Evolutionary conservation across 768 basidiomycete genomes (phyloP), one percentile per base, ranked within the genome.

Genomic region (Ephemerocybe angulata): DNA sequence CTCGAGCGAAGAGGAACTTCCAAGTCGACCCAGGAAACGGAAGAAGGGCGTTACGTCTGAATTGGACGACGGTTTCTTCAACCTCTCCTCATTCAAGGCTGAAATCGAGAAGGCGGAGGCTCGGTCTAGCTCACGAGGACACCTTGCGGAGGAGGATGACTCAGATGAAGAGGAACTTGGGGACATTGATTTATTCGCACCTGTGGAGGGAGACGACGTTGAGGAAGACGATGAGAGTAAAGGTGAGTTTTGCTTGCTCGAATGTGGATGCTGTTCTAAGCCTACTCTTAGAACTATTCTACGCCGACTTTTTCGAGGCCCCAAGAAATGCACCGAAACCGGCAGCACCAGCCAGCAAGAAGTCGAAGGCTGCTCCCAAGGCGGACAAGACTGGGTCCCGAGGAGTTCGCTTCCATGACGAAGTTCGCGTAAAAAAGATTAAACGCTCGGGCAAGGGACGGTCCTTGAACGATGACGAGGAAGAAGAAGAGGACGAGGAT

Each of bases 1-100:
- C 33, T 44, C 30, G 27, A 27, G 28, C 27, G 31, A 33, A 15
- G 48, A 50, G 29, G 48, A 31, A 35, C 17, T 19, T 31, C 47
- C 63, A 58, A 13, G 17, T n/a, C 11, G 5, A 60, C 57, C 65
- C 64, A 65, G 60, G 60, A 65, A 64, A 51, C 62, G 61, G 51
- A 70, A 62, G 46, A 62, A 60, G 54, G 57, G 53, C 38, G 59
- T 61, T 50, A 42, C 48, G 22, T 62, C 68, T 38, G 78, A 79
- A 40, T 80, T 98, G 27, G 87, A 98, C 68, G 96, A 98, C 65
- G 84, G 78, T 13, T 98, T 98, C 74, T 98, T 98, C 71, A 80
- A 88, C 58, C 79, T 99, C 44, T 82, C 83, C 27, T 77, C 83
- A 19, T 99, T 99, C 76, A 97, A 98, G 63, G 79, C 85, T 2